These are phyloP conservation scores for Epichloe elymi DNA, from an alignment of 2,329 filamentous ascomycete species.

Conservation along the genomic window DNA sequence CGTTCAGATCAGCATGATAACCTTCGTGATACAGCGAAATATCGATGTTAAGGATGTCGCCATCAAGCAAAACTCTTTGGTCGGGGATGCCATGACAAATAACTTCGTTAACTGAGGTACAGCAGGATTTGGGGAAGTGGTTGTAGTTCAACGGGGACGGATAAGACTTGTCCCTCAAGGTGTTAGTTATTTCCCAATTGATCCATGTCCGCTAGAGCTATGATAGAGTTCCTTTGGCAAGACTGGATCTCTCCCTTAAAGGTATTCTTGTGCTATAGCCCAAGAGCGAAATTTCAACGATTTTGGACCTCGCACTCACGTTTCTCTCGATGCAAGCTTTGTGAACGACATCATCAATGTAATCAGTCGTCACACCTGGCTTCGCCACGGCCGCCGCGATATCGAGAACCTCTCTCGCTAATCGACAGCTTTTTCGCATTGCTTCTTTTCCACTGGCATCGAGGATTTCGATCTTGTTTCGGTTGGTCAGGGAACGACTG, in stretches of 20 bases:
- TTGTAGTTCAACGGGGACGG: constrained; percentile 92
- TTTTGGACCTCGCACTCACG: constrained; percentile 37
- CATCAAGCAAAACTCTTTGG: constrained; percentile 71
- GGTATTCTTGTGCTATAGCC: background rate
- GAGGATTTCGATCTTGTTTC: constrained; percentile 73
- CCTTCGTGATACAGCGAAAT: constrained; percentile 89
- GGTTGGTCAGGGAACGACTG: constrained; percentile 46
- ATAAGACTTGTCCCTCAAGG: constrained; percentile 61
- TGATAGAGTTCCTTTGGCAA: background rate
- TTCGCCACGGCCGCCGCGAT: constrained; percentile 71
- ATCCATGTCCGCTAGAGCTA: background rate
- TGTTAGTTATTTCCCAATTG: background rate
- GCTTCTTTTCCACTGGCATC: constrained; percentile 69
- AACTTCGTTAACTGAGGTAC: constrained; percentile 90
- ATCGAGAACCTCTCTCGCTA: constrained; percentile 85
- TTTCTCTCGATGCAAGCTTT: constrained; percentile 87
- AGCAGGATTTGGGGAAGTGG: constrained; percentile 95
- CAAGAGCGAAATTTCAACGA: background rate
- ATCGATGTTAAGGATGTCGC: constrained; percentile 95
- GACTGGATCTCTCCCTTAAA: background rate
- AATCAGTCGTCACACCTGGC: constrained; percentile 91
- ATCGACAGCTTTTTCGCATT: constrained; percentile 83
- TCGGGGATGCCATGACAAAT: constrained; percentile 99
- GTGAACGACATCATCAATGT: constrained; percentile 90
- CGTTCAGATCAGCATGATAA: constrained; percentile 93